Evolutionary conservation across 768 basidiomycete species (phyloP).

Genomic region (Hygrocybe punicea): DNA sequence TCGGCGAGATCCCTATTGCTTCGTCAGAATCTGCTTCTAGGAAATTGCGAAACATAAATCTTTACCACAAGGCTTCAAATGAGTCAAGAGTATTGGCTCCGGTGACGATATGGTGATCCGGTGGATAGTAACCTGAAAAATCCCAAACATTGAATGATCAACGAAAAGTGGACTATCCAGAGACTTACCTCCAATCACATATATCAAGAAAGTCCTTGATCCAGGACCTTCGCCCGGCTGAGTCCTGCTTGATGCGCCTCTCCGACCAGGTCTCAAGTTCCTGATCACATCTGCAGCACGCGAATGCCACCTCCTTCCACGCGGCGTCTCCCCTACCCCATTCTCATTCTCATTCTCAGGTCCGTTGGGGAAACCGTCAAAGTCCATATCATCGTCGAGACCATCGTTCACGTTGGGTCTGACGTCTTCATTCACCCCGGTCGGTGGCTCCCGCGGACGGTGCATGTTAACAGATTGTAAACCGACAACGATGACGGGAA

Average conservation of each 20-base stretch:
- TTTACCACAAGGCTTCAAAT: conserved; percentile 76
- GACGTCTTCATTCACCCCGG: conserved; percentile 4
- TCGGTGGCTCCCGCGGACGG: conserved; percentile 32
- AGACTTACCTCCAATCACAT: conserved; percentile 72
- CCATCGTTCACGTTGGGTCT: conserved; percentile 5
- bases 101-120: conserved; percentile 84
- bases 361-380: neutral
- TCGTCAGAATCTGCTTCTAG: conserved; percentile 9
- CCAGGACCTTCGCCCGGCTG: conserved; percentile 26
- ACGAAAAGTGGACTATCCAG: conserved; percentile 7
- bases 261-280: conserved; percentile 46
- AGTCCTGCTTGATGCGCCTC: conserved; percentile 17
- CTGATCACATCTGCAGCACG: conserved; percentile 63
- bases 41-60: conserved; percentile 22
- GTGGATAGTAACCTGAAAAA: conserved; percentile 79
- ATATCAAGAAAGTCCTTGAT: conserved; percentile 81
- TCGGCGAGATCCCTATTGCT: conserved; percentile 73
- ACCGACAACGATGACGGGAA: conserved; percentile 82
- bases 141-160: neutral
- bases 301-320: conserved; percentile 48
- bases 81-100: conserved; percentile 67
- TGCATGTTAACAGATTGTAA: conserved; percentile 65
- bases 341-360: conserved; percentile 15
- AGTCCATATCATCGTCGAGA: conserved; percentile 7
- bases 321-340: conserved; percentile 3